Evolutionary conservation across 805 yeast genomes (phyloP).

Genomic region (Starmerella ratchasimensis): DNA sequence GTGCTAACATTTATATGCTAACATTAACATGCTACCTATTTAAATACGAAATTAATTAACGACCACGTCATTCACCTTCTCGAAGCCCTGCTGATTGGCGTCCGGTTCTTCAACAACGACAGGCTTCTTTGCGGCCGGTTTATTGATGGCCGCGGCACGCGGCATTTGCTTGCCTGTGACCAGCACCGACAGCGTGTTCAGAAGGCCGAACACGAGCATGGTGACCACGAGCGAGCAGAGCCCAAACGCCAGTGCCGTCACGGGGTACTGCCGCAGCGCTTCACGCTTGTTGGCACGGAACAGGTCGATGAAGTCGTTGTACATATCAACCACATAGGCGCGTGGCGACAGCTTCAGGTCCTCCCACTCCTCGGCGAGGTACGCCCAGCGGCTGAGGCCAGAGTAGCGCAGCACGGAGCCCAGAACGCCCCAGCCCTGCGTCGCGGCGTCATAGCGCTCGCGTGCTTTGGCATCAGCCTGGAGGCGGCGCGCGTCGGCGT

Average conservation of each 20-base stretch:
- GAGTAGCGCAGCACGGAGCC: background rate
- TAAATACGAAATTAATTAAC: no score
- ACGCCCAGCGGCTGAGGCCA: constrained; percentile 6
- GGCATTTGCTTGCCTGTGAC: constrained; percentile 13
- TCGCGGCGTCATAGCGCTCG: constrained; percentile 14
- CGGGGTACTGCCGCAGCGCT: constrained; percentile 28
- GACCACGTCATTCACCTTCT: no score
- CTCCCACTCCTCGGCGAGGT: constrained; percentile 17
- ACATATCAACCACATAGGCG: constrained; percentile 21
- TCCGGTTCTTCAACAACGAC: no score
- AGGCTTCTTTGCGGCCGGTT: no score
- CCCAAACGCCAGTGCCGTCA: constrained; percentile 24
- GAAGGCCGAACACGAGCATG: constrained; percentile 21
- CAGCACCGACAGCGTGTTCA: constrained; percentile 16
- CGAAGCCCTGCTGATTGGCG: no score
- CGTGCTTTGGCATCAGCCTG: constrained; percentile 9
- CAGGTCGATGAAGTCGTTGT: constrained; percentile 23
- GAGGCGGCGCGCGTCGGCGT: constrained; percentile 16
- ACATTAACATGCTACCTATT: no score
- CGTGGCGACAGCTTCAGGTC: constrained; percentile 27
- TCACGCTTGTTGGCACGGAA: constrained; percentile 24
- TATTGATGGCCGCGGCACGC: no score
- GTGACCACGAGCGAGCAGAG: constrained; percentile 21
- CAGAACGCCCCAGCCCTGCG: background rate
- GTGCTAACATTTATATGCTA: no score